Conservation (phyloP, 371 early-diverging fungal species). For the Catenaria anguillulae region DNA sequence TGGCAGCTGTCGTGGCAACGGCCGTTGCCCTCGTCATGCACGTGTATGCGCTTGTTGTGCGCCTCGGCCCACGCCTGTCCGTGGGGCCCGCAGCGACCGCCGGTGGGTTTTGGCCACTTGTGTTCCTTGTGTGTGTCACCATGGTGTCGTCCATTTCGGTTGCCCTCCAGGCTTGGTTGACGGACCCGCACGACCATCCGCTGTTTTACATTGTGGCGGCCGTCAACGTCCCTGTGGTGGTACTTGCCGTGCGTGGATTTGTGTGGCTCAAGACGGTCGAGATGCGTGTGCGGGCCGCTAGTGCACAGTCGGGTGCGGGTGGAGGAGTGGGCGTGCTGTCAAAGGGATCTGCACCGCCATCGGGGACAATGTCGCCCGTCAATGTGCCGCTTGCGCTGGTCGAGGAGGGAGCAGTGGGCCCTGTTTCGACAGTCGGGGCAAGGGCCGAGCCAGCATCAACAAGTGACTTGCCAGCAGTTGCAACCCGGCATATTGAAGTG, state of each 20-base stretch:
- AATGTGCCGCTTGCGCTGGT: too few species aligned
- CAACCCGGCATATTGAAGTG: too few species aligned
- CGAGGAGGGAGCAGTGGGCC: too few species aligned
- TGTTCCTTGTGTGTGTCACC: neutral
- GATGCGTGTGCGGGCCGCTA: neutral
- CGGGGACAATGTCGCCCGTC: too few species aligned
- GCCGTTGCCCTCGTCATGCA: neutral
- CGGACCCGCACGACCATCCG: neutral
- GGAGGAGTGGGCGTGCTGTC: too few species aligned
- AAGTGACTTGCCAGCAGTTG: too few species aligned
- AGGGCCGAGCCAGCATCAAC: too few species aligned
- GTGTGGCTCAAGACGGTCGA: neutral
- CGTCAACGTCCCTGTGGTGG: neutral
- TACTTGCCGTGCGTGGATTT: neutral
- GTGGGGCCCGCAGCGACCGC: neutral
- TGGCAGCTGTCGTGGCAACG: neutral
- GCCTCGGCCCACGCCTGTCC: neutral
- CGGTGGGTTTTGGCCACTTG: neutral
- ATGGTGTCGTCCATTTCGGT: neutral
- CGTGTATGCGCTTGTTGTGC: neutral
- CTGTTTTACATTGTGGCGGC: neutral
- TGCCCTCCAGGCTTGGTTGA: neutral
- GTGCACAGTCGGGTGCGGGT: too few species aligned
- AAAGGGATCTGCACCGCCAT: too few species aligned
- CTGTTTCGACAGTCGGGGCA: too few species aligned